Base-by-base conservation (phyloP, 2,329 filamentous ascomycete species). In the Ophiostoma australiae region DNA sequence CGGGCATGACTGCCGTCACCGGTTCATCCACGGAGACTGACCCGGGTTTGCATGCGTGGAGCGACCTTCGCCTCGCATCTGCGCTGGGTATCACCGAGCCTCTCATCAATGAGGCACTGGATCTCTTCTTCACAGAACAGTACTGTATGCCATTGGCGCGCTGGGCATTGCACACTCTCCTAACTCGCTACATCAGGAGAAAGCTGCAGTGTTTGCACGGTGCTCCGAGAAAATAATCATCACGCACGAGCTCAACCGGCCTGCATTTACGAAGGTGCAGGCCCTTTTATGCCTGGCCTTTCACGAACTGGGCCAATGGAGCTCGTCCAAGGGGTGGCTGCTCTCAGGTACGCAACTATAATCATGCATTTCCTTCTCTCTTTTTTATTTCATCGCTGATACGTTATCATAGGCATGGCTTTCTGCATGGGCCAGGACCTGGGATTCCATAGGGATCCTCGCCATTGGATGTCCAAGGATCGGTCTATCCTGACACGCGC, bases 361-460 rank as follows among this genome's bases (percentile, higher is more conserved):
- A 7, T 27, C 7, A 23, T 58, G 3, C n/a, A 17, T 11, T 2
- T 48, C 44, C 13, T 13, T 4, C 6, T n/a, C 44, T n/a, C 23
- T 58, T 5, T 27, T 27, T 3, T 23, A n/a, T 27, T 58, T 27
- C 8, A 58, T 23, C 13, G n/a, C 52, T 58, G 23, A 58, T n/a
- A 4, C 3, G 13, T 2, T 8, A 23, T 23, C 10, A 58, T 27
- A 58, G 52, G 52, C 52, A 58, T 58, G 52, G 52, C 52, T 58
- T 58, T 58, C n/a, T n/a, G 52, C n/a, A 58, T 58, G 52, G 52
- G 52, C n/a, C 52, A 58, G 11, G 52, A 58, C n/a, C n/a, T 58
- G 52, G 52, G 52, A 27, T 58, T 58, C 10, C 52, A 58, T 11
- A 58, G 52, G 23, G 52, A 58, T 11, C 52, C 52, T 27, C 52